Percentiles rank a stretch among this genome's conserved stretches.
phyloP scores from a whole-genome alignment of 768 basidiomycete species.

The Pilatotrama ljubarskyi region DNA sequence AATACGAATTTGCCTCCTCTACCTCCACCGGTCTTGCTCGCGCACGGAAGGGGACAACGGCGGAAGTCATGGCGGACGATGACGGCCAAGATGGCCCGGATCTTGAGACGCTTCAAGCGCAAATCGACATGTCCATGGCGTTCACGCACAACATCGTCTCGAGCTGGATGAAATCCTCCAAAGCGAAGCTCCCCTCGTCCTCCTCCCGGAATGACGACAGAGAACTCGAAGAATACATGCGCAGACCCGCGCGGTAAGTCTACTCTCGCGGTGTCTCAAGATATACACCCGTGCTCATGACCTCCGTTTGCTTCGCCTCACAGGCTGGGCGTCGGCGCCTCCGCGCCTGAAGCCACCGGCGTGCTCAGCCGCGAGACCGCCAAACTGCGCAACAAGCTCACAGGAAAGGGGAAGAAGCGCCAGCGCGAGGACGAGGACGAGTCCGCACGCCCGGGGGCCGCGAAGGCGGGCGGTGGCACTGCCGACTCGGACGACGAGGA shows the following conservation, averaged over 20 bases:
- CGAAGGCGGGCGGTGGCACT: conserved; percentile 3
- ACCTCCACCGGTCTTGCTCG: too few species aligned
- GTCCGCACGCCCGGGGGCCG: neutral
- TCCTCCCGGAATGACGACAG: conserved; percentile 33
- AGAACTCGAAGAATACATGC: conserved; percentile 67
- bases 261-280: neutral
- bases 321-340: conserved; percentile 77
- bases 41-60: neutral
- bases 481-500: conserved; percentile 41
- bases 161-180: conserved; percentile 70
- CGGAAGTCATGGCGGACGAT: conserved; percentile 5
- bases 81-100: conserved; percentile 65
- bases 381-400: conserved; percentile 60
- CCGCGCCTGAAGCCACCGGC: conserved; percentile 49
- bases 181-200: conserved; percentile 24
- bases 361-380: conserved; percentile 53
- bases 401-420: conserved; percentile 52
- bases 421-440: conserved; percentile 42
- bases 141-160: conserved; percentile 71
- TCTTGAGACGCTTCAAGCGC: conserved; percentile 72
- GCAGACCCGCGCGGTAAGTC: conserved; percentile 67
- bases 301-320: neutral
- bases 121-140: conserved; percentile 79
- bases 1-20: too few species aligned
- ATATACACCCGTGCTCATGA: conserved; percentile 7